These are phyloP conservation scores for Entomortierella chlamydospora DNA, from an alignment of 192 early-diverging fungal genomes.

Conservation along the genomic window DNA sequence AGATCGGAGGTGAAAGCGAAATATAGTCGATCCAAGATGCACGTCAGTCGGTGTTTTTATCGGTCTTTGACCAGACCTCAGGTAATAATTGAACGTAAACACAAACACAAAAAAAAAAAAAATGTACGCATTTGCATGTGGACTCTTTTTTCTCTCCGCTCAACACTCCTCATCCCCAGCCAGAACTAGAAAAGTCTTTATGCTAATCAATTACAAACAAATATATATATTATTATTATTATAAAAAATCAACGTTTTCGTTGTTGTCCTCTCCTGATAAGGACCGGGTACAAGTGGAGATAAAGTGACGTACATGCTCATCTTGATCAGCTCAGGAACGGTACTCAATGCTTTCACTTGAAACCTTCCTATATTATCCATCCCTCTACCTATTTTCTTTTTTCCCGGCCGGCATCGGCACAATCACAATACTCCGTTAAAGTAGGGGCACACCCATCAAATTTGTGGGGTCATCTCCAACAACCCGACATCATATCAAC, in stretches of 20 bases:
- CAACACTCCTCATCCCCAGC: too few relatives aligned
- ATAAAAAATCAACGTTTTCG: neutral
- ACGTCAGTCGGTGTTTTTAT: neutral
- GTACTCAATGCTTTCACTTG: too few relatives aligned
- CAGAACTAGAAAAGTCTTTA: neutral
- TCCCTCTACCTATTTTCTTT: too few relatives aligned
- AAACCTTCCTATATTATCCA: too few relatives aligned
- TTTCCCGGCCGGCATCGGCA: neutral
- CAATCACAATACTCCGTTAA: neutral
- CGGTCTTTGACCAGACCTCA: conserved; percentile 11
- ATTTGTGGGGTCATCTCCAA: too few relatives aligned
- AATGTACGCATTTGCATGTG: conserved; percentile 29
- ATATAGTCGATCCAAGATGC: too few relatives aligned
- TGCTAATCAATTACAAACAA: neutral
- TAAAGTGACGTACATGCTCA: neutral
- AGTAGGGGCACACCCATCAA: neutral
- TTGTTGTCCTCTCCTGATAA: conserved; percentile 32
- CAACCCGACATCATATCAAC: neutral
- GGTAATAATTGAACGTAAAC: neutral
- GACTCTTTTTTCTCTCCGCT: conserved; percentile 3
- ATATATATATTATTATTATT: neutral
- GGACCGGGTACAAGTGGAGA: conserved; percentile 11
- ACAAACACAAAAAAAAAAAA: too few relatives aligned
- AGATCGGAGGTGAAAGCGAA: neutral
- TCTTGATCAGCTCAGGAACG: neutral